Evolutionary conservation across 2,329 filamentous ascomycete species (phyloP), one percentile per base, ranked within the genome.

Genomic region (Coleophoma eucalyptorum): DNA sequence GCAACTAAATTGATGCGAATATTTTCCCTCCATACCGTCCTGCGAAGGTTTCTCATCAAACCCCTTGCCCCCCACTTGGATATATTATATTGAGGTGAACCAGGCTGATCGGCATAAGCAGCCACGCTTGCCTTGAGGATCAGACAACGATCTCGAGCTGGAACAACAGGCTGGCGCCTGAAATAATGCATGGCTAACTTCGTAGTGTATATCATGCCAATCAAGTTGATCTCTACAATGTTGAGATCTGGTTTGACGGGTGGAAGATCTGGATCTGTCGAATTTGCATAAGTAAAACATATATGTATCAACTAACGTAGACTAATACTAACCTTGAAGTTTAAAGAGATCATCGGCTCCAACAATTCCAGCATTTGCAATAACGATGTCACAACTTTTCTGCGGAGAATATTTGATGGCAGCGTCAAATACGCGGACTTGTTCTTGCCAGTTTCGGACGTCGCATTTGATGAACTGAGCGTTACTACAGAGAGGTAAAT

Each of bases 111-210:
- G 43, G 76, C 69, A 58, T 69, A 79, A 0, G 68, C 71, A 0
- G 73, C 73, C 59, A 79, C 69, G 49, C 71, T 75, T 4, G 72
- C 72, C 0, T 71, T 76, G 19, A 79, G 71, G 44, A 79, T 73
- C 35, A 79, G 70, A 50, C 74, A 75, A 1, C 75, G 67, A 50
- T 78, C 74, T 6, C 69, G 61, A 1, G 69, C 65, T 0, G 33
- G 33, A 10, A 15, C 33, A 15, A 10, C 33, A 10, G 33, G 33
- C 6, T 72, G 68, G 42, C 69, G 65, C 2, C 72, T 59, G 56
- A 77, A 76, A 52, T 75, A 75, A 53, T 76, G 71, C 8, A 74
- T 62, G 0, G 73, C 74, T 0, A 77, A 63, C 53, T 75, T 76
- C 51, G 69, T 67, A 0, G 74, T 76, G 58, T 75, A 76, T 10